phyloP scores from a whole-genome alignment of 129 eudicot genomes.

The sunflower (Helianthus annuus) region HanXRQr2.0-SUNRISE NC_035446.2:117058547-117059046 shows the following conservation, averaged over 20 bases:
- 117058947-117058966: too few species aligned
- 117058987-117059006: too few species aligned
- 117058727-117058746: constrained; percentile 52
- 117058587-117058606: constrained; percentile 7
- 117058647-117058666: constrained; percentile 27
- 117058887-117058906: constrained; percentile 48
- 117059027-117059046: too few species aligned
- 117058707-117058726: constrained; percentile 27
- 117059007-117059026: too few species aligned
- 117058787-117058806: constrained; percentile 55
- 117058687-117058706: constrained; percentile 48
- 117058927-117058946: neutral
- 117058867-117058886: constrained; percentile 52
- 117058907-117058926: neutral
- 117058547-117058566: constrained; percentile 14
- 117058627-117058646: constrained; percentile 3
- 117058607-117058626: neutral
- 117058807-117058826: constrained; percentile 59
- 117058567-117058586: constrained; percentile 23
- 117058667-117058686: constrained; percentile 51
- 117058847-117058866: constrained; percentile 69
- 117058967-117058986: neutral
- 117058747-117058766: constrained; percentile 52
- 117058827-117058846: constrained; percentile 36
- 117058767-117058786: constrained; percentile 63